Percentiles rank a stretch among this genome's conserved stretches.
These are phyloP conservation scores for Brassica hybrid DNA, from an alignment of 441 rosid species.

Conservation along the genomic window DNA sequence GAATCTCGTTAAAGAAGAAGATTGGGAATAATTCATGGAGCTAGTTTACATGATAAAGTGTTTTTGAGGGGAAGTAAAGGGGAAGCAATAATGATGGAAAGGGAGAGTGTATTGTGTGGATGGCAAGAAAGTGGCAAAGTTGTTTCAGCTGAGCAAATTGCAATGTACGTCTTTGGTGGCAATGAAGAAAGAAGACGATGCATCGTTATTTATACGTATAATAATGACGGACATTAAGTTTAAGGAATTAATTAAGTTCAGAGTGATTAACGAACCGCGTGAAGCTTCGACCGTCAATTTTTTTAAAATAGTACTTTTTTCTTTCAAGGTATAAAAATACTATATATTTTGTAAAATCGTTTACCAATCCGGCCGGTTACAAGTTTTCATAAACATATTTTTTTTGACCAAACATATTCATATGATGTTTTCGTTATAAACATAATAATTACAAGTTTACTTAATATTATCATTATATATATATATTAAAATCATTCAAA, in stretches of 20 bases:
- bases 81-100: constrained; percentile 28
- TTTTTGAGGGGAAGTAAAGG: background rate
- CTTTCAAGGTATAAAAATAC: background rate
- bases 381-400: too few species aligned
- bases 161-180: constrained; percentile 32
- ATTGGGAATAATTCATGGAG: constrained; percentile 23
- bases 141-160: constrained; percentile 33
- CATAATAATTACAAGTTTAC: too few species aligned
- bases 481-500: too few species aligned
- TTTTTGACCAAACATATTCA: background rate
- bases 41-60: constrained; percentile 38
- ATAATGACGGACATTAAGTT: background rate
- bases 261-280: constrained; percentile 25
- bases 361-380: too few species aligned
- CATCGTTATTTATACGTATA: constrained; percentile 30
- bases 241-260: background rate
- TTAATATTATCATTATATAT: too few species aligned
- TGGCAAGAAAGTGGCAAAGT: constrained; percentile 30
- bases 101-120: constrained; percentile 21
- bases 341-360: background rate
- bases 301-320: background rate
- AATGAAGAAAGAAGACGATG: constrained; percentile 34
- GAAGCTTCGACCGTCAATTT: background rate
- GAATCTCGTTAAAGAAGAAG: constrained; percentile 28
- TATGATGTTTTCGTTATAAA: too few species aligned